phyloP scores from a whole-genome alignment of 2,329 filamentous ascomycete genomes.

The Catunica adiposa region DNA sequence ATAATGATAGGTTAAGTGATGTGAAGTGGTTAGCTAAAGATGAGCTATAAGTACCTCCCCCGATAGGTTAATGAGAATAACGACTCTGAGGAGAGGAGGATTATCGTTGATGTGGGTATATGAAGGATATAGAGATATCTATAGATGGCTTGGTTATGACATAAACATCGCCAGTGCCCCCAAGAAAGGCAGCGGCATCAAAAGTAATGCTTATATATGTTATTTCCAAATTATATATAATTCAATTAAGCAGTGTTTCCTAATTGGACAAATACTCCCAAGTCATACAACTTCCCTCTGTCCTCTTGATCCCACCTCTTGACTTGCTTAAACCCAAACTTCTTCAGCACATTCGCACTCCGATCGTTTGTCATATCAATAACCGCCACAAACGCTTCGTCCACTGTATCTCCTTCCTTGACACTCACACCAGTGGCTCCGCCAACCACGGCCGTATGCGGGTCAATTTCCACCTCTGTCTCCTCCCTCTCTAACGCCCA shows the following conservation, averaged over 20 bases:
- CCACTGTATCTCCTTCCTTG: constrained; percentile 18
- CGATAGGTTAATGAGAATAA: too few species aligned
- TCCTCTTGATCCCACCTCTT: constrained; percentile 24
- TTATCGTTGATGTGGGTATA: too few species aligned
- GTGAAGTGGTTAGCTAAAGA: background rate
- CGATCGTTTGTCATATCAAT: constrained; percentile 32
- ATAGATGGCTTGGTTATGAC: background rate
- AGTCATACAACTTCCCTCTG: constrained; percentile 3
- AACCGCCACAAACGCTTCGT: constrained; percentile 30
- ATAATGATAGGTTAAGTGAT: constrained; percentile 2
- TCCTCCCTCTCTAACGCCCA: constrained; percentile 32
- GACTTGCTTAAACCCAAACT: constrained; percentile 35
- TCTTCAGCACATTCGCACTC: constrained; percentile 40
- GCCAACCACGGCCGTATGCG: constrained; percentile 20
- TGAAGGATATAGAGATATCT: background rate
- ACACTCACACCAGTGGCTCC: background rate
- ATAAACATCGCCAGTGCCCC: background rate
- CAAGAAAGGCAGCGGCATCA: background rate
- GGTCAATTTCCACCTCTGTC: constrained; percentile 28
- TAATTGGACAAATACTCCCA: constrained; percentile 7
- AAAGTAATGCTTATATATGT: background rate
- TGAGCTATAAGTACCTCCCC: background rate
- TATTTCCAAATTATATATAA: too few species aligned
- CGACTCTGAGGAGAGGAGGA: too few species aligned
- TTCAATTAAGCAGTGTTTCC: constrained; percentile 1